A percentile compares a stretch with the other conserved stretches of the same genome.
phyloP scores from a whole-genome alignment of 75 land plant genomes.

The Sequoia sempervirens region DNA sequence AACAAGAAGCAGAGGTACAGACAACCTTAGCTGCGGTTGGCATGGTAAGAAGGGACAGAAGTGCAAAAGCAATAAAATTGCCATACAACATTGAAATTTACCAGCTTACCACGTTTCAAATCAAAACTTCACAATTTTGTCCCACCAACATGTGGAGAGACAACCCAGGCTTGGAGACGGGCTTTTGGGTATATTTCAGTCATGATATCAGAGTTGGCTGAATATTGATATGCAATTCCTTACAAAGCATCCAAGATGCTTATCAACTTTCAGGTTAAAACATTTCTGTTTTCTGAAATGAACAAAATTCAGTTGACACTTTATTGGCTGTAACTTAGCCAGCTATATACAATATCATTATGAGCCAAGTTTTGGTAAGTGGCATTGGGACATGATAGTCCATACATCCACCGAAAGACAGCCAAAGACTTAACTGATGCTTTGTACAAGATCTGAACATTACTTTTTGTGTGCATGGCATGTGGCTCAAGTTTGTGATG shows the following conservation, averaged over 20 bases:
- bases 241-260: background rate
- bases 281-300: background rate
- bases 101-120: background rate
- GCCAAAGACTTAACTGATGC: background rate
- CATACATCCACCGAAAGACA: background rate
- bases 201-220: background rate
- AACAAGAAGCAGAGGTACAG: background rate
- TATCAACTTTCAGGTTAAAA: background rate
- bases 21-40: too few species aligned
- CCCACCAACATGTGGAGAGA: background rate
- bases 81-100: background rate
- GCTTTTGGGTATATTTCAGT: background rate
- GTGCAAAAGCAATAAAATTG: too few species aligned
- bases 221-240: background rate
- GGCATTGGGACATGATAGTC: background rate
- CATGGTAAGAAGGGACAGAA: too few species aligned
- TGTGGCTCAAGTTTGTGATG: too few species aligned
- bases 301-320: too few species aligned
- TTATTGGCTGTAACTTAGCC: too few species aligned
- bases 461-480: too few species aligned
- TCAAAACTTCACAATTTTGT: too few species aligned
- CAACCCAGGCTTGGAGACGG: background rate
- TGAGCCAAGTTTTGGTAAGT: background rate
- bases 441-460: background rate
- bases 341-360: too few species aligned